Base-by-base conservation (phyloP, 768 basidiomycete genomes). In the Hericium rajendrae region DNA sequence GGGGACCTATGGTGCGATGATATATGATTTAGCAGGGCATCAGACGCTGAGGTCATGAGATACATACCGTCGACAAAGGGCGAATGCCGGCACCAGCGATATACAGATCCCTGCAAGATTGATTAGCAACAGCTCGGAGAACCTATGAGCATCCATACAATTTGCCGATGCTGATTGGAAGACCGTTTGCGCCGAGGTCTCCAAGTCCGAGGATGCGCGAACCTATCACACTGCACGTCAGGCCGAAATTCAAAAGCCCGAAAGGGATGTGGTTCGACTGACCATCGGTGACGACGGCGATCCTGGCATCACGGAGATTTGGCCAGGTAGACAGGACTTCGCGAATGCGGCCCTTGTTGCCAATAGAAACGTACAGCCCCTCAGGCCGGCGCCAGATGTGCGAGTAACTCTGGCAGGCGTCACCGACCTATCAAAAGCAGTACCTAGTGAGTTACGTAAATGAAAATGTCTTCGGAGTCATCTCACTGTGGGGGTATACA, bases 281-380 rank as follows among this genome's bases (percentile, higher is more conserved):
- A 75, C 92, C 94, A 69, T 95, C 94, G 0, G 94, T 97, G 22
- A 97, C 92, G 48, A 97, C 94, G 54, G 84, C 82, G 62, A 97
- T 94, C 40, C 91, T 81, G 16, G 88, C 86, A 38, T 90, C 84
- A 52, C 84, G 76, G 57, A 83, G 71, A 58, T 76, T 80, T 6
- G 87, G 84, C 86, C 89, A 92, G 64, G 84, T 86, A 48, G 73
- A 70, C 40, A 94, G 73, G 57, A 94, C 81, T 59, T 76, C 70
- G 48, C 81, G 74, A 63, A 94, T 86, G 48, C 81, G 85, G 48
- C 91, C 92, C 67, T 89, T 89, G 72, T 97, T 91, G 54, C 83
- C 82, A 65, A 90, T 79, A 22, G 88, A 89, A 62, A 97, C 73
- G 65, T 82, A 86, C 84, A 58, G 54, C 40, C 48, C 55, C 38